Base-by-base conservation (phyloP, 306 rosid genomes). In the Cicer pinnatifidum region DNA sequence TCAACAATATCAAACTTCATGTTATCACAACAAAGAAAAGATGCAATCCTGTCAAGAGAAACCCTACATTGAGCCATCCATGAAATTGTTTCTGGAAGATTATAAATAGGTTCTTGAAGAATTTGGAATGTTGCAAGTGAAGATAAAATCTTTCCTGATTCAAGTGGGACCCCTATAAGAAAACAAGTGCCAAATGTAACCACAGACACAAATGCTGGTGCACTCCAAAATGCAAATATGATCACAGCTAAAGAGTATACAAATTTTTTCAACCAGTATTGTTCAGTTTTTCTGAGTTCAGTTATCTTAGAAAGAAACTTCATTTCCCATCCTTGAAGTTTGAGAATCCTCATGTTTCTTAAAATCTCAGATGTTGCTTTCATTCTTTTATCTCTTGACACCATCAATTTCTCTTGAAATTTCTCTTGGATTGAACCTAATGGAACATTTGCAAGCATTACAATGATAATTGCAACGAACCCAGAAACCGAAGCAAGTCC, bases 281-380 rank as follows among this genome's bases (percentile, higher is more conserved):
- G 44, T 58, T 88, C 90, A 1, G 47, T 60, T 12, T 70, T 57
- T 78, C 93, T 80, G 11, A 82, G 76, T 19, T 78, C 80, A 8
- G 56, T 64, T 65, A 86, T 76, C 60, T 69, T 85, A 0, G 84
- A 78, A 11, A 81, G 59, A 62, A 88, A 86, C 83, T 82, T 88
- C 87, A 76, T 86, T 66, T 86, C 90, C 93, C 93, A 86, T 61
- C 84, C 90, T 66, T 86, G 87, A 9, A 86, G 81, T 60, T 88
- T 86, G 62, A 88, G 87, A 52, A 88, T 83, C 71, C 80, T 78
- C 89, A 86, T 84, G 84, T 80, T 86, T 73, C 83, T 88, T 20
- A 88, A 75, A 67, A 82, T 52, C 90, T 88, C 90, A 23, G 88
- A 82, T 1, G 86, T 88, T 16, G 83, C 50, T 63, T 84, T 88